Evolutionary conservation across 75 land plant species (phyloP).

Genomic region (Pseudotsuga menziesii): DNA sequence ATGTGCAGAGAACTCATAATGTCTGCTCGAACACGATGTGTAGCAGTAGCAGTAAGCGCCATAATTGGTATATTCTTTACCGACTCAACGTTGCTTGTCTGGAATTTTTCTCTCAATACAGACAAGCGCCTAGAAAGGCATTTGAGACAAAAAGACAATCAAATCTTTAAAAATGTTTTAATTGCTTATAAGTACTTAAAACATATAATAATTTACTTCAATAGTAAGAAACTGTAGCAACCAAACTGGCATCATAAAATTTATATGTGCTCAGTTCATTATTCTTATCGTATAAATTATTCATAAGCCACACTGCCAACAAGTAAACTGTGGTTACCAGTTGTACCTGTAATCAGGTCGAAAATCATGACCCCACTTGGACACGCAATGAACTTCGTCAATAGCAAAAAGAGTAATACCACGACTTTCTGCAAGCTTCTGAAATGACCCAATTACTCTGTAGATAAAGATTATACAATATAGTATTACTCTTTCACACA

Average conservation of each 20-base stretch:
- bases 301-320: slow-evolving; percentile 1
- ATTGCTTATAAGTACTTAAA: neutral
- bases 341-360: slow-evolving; percentile 70
- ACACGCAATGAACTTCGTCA: slow-evolving; percentile 87
- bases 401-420: slow-evolving; percentile 80
- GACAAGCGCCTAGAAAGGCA: slow-evolving; percentile 61
- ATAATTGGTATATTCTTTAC: slow-evolving; percentile 65
- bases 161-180: neutral
- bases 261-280: neutral
- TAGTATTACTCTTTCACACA: neutral
- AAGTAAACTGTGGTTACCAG: neutral
- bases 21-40: slow-evolving; percentile 64
- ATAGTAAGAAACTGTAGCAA: neutral
- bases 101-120: slow-evolving; percentile 64
- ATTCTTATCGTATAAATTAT: neutral
- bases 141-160: neutral
- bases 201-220: neutral
- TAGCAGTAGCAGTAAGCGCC: slow-evolving; percentile 97
- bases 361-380: slow-evolving; percentile 95
- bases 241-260: neutral
- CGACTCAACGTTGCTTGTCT: slow-evolving; percentile 31
- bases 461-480: neutral
- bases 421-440: slow-evolving; percentile 47
- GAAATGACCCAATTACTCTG: slow-evolving; percentile 54
- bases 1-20: slow-evolving; percentile 68